Conservation (phyloP, 73 alveolate genomes). For the Strombidium stylifer region DNA sequence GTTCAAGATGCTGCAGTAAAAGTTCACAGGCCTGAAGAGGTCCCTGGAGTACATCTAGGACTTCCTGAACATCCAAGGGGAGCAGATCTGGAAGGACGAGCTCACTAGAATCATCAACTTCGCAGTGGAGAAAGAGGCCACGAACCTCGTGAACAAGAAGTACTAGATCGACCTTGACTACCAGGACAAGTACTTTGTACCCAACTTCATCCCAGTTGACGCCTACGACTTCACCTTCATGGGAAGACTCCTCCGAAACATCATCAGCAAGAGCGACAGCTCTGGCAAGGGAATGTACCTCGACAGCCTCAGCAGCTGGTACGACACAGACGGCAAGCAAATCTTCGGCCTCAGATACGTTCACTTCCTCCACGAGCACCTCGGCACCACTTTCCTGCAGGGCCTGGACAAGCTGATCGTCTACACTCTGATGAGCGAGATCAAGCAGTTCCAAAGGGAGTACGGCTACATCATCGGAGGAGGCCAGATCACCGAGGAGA, state of each 20-base stretch:
- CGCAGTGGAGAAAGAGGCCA: constrained; percentile 58
- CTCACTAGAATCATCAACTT: constrained; percentile 39
- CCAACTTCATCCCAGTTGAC: constrained; percentile 41
- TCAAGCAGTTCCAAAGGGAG: constrained; percentile 34
- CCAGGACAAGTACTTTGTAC: constrained; percentile 25
- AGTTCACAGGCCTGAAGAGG: constrained; percentile 68
- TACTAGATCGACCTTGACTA: constrained; percentile 31
- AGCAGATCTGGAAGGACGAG: constrained; percentile 92
- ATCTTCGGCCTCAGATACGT: constrained; percentile 53
- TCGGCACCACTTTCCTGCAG: constrained; percentile 43
- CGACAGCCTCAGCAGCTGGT: constrained; percentile 43
- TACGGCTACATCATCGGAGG: constrained; percentile 55
- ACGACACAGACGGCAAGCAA: constrained; percentile 51
- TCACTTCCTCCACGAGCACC: constrained; percentile 27
- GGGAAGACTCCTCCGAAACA: constrained; percentile 60
- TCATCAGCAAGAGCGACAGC: constrained; percentile 3
- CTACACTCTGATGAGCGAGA: constrained; percentile 35
- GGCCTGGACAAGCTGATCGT: constrained; percentile 49
- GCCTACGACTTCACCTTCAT: constrained; percentile 52
- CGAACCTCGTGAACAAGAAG: constrained; percentile 48
- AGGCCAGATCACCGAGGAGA: constrained; percentile 41
- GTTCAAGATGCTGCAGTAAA: constrained; percentile 53
- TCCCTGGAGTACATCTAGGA: constrained; percentile 84
- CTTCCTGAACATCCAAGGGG: constrained; percentile 84
- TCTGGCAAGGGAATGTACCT: constrained; percentile 31